These are phyloP conservation scores for Panicum miliaceum DNA, from an alignment of 176 grass and related monocot species.

Conservation along the genomic window DNA sequence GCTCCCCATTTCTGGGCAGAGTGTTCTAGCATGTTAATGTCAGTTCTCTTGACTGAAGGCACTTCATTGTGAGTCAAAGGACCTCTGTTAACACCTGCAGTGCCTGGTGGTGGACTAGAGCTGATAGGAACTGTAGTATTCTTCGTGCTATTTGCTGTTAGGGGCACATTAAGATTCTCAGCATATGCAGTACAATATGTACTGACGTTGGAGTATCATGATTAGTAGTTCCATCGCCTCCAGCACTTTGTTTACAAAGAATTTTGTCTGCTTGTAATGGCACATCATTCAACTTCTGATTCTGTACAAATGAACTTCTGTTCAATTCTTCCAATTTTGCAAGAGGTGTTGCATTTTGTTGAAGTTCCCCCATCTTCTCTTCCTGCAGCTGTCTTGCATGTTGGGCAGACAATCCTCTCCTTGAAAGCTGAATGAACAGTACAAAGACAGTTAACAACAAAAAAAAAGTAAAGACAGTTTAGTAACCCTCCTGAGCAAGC, in stretches of 20 bases:
- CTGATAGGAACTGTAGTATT: constrained; percentile 18
- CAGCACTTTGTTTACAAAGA: constrained; percentile 26
- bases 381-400: constrained; percentile 60
- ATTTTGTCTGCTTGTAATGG: constrained; percentile 26
- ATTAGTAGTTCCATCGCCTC: constrained; percentile 16
- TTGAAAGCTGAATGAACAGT: constrained; percentile 52
- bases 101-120: constrained; percentile 13
- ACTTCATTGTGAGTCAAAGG: constrained; percentile 18
- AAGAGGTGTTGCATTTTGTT: constrained; percentile 65
- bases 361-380: constrained; percentile 52
- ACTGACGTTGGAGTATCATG: not conserved
- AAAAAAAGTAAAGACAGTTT: not conserved
- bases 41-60: constrained; percentile 20
- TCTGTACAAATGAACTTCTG: constrained; percentile 28
- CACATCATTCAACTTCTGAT: constrained; percentile 27
- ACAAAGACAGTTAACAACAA: constrained; percentile 40
- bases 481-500: not conserved
- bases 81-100: constrained; percentile 16
- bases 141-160: constrained; percentile 19
- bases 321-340: constrained; percentile 68
- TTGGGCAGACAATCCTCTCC: constrained; percentile 66
- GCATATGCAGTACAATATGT: constrained; percentile 3
- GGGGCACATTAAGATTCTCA: constrained; percentile 28
- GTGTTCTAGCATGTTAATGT: constrained; percentile 29
- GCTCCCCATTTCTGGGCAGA: constrained; percentile 1